Evolutionary conservation across 2,329 filamentous ascomycete genomes (phyloP).

Genomic region (Penicillium psychrosexuale): DNA sequence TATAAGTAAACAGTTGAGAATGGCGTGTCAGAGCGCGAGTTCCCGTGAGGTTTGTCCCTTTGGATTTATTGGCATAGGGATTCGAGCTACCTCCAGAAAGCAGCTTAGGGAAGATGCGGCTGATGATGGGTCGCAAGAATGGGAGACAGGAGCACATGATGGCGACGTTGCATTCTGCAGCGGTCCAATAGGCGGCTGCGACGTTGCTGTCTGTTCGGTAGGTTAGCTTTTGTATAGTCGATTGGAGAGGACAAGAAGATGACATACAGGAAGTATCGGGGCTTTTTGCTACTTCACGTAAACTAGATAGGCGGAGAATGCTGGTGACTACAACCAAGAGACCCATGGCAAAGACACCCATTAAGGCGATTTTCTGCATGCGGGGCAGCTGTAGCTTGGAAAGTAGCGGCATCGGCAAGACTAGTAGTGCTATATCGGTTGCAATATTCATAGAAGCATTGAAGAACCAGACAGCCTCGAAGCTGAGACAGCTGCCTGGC

Average conservation of each 20-base stretch:
- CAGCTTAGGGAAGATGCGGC: constrained; percentile 39
- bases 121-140: constrained; percentile 39
- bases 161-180: constrained; percentile 43
- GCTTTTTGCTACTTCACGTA: constrained; percentile 23
- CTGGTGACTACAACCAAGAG: constrained; percentile 39
- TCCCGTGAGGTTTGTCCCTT: constrained; percentile 11
- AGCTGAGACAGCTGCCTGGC: constrained; percentile 38
- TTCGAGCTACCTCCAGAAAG: constrained; percentile 30
- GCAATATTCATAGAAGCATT: constrained; percentile 44
- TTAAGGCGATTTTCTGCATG: constrained; percentile 41
- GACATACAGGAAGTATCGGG: constrained; percentile 30
- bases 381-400: constrained; percentile 40
- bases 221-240: constrained; percentile 2
- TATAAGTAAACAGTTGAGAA: constrained; percentile 20
- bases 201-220: constrained; percentile 27
- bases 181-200: constrained; percentile 45
- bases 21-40: constrained; percentile 16
- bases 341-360: constrained; percentile 44
- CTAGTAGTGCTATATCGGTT: constrained; percentile 43
- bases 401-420: constrained; percentile 44
- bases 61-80: constrained; percentile 21
- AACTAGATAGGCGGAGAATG: constrained; percentile 30
- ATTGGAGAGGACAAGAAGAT: background rate
- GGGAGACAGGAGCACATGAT: constrained; percentile 45
- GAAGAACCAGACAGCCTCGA: constrained; percentile 43